Base-by-base conservation (phyloP, 2,329 filamentous ascomycete genomes). In the Beauveria australis region DNA sequence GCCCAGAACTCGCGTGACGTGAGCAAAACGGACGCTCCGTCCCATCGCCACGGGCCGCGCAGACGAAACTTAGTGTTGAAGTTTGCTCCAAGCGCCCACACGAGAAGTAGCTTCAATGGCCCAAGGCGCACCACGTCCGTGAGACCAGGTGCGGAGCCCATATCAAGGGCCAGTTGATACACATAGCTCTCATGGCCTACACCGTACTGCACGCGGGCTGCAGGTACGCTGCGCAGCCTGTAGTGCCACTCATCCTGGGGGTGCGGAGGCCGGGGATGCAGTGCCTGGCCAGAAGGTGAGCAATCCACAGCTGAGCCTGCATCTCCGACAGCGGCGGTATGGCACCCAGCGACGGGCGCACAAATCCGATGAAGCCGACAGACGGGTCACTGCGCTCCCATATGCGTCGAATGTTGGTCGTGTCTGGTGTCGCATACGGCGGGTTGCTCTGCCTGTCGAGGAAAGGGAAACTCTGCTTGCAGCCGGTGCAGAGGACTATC, bases 381-480 rank as follows among this genome's bases (percentile, higher is more conserved):
- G 70, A 71, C 1, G 74, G 70, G 28, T 78, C 73, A 5, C 69
- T 66, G 0, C 66, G 62, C 18, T 66, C 70, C 70, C 83, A 84
- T 41, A 86, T 74, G 5, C 76, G 72, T 12, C 81, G 77, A 8
- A 85, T 78, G 63, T 79, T 75, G 3, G 76, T 71, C 46, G 80
- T 76, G 48, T 76, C 70, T 5, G 78, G 78, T 12, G 73, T 73
- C 0, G 79, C 75, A 54, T 77, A 78, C 0, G 61, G 56, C 0
- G 66, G 59, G 14, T 64, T 10, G 28, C 61, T 14, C 10, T 37
- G 5, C 22, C 44, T 44, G 5, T 66, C 54, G 1, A 78, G 66
- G 64, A 78, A 79, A 0, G 67, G 69, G 40, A 79, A 78, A 0
- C 66, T 67, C n/a, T 75, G 74, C 0, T 67, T 68, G 63, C 80